Percentiles rank a stretch among this genome's conserved stretches.
These are phyloP conservation scores for Colletotrichum noveboracense DNA, from an alignment of 2,329 filamentous ascomycete species.

Conservation along the genomic window DNA sequence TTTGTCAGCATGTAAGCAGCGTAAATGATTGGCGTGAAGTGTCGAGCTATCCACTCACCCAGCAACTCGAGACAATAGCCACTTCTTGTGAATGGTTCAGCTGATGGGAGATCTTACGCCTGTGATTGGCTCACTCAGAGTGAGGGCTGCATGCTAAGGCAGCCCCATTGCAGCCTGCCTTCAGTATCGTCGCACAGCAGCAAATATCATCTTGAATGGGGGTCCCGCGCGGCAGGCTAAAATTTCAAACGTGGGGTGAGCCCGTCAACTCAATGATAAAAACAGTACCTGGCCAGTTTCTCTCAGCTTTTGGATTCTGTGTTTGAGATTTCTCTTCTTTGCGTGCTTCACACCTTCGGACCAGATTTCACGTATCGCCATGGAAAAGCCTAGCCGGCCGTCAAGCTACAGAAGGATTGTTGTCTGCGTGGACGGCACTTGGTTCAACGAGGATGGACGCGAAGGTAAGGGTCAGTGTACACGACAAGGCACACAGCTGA, in stretches of 20 bases:
- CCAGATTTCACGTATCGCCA: not conserved
- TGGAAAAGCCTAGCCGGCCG: not conserved
- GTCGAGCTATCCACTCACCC: not conserved
- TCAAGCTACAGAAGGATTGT: not conserved
- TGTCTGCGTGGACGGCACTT: conserved; percentile 16
- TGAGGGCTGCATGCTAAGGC: not conserved
- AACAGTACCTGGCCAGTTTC: not conserved
- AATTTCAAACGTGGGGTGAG: not conserved
- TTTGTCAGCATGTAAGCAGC: not conserved
- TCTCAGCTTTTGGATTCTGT: not conserved
- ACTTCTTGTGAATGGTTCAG: not conserved
- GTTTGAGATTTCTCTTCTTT: not conserved
- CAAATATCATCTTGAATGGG: not conserved
- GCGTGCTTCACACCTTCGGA: not conserved
- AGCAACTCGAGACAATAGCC: not conserved
- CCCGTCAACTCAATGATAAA: not conserved
- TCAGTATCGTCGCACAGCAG: not conserved
- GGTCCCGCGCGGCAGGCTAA: not conserved
- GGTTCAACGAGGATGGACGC: conserved; percentile 10
- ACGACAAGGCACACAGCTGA: not conserved
- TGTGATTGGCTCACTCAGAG: not conserved
- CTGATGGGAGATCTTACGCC: not conserved
- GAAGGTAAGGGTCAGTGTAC: not conserved
- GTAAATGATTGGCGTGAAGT: not conserved
- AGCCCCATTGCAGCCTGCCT: not conserved